Conservation (phyloP, 2,329 filamentous ascomycete genomes). For the Tolypocladium inflatum region DNA sequence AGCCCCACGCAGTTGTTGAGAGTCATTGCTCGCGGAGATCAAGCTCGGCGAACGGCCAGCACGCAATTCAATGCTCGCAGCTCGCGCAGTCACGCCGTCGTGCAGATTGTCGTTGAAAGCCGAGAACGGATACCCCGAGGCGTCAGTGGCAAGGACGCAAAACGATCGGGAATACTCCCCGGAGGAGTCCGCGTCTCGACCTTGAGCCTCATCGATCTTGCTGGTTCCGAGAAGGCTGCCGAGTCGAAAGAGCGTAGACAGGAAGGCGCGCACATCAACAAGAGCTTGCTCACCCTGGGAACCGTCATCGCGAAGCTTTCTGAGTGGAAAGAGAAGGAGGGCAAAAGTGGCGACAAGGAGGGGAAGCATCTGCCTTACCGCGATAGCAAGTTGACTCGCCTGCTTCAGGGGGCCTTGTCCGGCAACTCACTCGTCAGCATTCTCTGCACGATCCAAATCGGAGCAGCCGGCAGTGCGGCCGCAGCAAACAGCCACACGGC, state of each 20-base stretch:
- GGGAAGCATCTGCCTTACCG: conserved; percentile 91
- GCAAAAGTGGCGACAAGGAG: conserved; percentile 66
- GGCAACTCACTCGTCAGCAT: conserved; percentile 95
- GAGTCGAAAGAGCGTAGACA: conserved; percentile 89
- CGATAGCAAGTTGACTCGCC: conserved; percentile 91
- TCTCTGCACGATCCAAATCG: conserved; percentile 89
- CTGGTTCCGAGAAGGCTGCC: conserved; percentile 90
- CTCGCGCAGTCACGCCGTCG: conserved; percentile 94
- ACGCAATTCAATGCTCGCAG: conserved; percentile 96
- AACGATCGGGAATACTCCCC: conserved; percentile 61
- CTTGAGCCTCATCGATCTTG: conserved; percentile 88
- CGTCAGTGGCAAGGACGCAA: conserved; percentile 30
- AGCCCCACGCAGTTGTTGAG: conserved; percentile 90
- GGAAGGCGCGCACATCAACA: conserved; percentile 97
- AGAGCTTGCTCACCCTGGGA: conserved; percentile 87
- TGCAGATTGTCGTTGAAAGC: conserved; percentile 97
- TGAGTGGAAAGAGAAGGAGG: conserved; percentile 74
- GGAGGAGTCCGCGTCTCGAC: conserved; percentile 94
- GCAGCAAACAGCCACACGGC: conserved; percentile 64
- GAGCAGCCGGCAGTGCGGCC: conserved; percentile 63
- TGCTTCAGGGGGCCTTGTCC: conserved; percentile 85
- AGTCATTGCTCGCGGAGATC: conserved; percentile 90
- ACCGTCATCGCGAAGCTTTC: conserved; percentile 94
- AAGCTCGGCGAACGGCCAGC: conserved; percentile 80
- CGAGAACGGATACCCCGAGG: conserved; percentile 67